Conservation (phyloP, 768 basidiomycete genomes). For the Suillus ampliporus region DNA sequence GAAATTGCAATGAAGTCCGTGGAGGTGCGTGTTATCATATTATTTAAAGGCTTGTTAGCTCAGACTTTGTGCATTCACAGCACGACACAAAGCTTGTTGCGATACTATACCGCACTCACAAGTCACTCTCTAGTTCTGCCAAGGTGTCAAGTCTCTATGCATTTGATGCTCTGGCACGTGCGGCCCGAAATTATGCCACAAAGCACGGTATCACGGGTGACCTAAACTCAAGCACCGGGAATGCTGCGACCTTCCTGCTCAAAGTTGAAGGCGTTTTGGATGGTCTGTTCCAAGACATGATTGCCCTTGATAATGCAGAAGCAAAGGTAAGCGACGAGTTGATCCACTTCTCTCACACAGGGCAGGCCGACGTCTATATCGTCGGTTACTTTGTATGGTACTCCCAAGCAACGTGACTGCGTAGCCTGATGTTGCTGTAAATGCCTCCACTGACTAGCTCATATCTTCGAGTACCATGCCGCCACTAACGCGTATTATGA, state of each 20-base stretch:
- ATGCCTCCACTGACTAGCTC: slow-evolving; percentile 11
- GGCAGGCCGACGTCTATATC: slow-evolving; percentile 3
- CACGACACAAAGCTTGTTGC: slow-evolving; percentile 89
- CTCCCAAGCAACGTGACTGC: slow-evolving; percentile 6
- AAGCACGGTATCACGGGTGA: slow-evolving; percentile 69
- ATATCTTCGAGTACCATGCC: slow-evolving; percentile 13
- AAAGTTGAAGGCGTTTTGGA: slow-evolving; percentile 93
- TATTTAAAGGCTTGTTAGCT: neutral
- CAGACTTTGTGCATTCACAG: slow-evolving; percentile 44
- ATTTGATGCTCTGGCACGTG: slow-evolving; percentile 91
- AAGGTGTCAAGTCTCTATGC: slow-evolving; percentile 92
- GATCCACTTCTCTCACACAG: slow-evolving; percentile 12
- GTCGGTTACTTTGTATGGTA: slow-evolving; percentile 17
- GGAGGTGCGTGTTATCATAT: slow-evolving; percentile 55
- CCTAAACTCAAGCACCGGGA: slow-evolving; percentile 61
- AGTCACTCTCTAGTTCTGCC: slow-evolving; percentile 64
- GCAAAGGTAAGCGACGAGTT: slow-evolving; percentile 76
- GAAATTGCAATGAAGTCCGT: slow-evolving; percentile 79
- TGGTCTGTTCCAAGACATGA: slow-evolving; percentile 87
- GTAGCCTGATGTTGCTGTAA: slow-evolving; percentile 17
- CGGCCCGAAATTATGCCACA: slow-evolving; percentile 68
- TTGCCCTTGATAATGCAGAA: slow-evolving; percentile 65
- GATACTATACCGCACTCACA: slow-evolving; percentile 88
- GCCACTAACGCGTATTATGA: slow-evolving; percentile 27
- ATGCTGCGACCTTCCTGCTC: slow-evolving; percentile 81